Evolutionary conservation across 768 basidiomycete species (phyloP), one percentile per base, ranked within the genome.

Genomic region (Tubosaeta sp.): DNA sequence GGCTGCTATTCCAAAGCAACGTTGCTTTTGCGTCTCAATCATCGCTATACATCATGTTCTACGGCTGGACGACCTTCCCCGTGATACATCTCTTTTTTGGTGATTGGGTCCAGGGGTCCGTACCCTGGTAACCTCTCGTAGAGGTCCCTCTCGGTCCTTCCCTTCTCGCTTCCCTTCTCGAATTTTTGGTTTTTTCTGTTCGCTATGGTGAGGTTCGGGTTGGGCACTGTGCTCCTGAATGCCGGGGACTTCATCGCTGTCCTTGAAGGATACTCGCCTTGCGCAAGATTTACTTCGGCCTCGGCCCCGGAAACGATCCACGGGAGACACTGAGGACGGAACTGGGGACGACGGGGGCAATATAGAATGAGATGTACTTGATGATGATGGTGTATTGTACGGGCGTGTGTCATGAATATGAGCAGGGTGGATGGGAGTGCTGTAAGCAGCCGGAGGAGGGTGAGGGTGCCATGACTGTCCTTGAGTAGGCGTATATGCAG

Each of bases 201-300:
- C 46, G 6, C 42, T 35, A 7, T 45, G 54, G 14, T 48, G 45
- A 25, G 25, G 43, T 19, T 58, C 56, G 14, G 56, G 34, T 25
- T 48, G 54, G 5, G 31, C 10, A 25, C 31, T 33, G n/a, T 57
- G 46, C 6, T 64, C 60, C 37, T 35, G 47, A n/a, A 7, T 12
- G 11, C 12, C 16, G 19, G 26, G 3, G 10, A 41, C 42, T 35
- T 61, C 62, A 39, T 68, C 68, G 22, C 61, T 65, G 29, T 67
- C 67, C 52, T 66, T 71, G 61, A 86, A 86, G 11, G 83, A 82
- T 2, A 85, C 83, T 22, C 72, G 72, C 52, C 83, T 74, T 9
- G 79, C 82, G 29, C 76, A 66, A 17, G 83, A 81, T 45, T 68
- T 74, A 65, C 83, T 82, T 46, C 79, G 72, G 27, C 70, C 65